Evolutionary conservation across 352 stramenopile species (phyloP).

Genomic region (Globisporangium nodosum): DNA sequence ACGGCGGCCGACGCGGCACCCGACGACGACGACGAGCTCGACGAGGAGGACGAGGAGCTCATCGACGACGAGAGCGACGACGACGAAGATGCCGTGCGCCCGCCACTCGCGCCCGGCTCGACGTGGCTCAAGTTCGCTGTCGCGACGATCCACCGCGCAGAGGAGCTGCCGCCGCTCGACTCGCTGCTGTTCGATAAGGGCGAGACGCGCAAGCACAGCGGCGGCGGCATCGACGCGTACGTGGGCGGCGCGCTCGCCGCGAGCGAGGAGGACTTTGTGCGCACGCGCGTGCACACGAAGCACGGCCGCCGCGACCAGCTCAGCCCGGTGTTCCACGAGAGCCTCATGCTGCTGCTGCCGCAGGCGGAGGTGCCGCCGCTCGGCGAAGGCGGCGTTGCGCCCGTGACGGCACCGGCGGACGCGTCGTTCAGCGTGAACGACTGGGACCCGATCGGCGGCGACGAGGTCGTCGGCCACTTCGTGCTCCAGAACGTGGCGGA

Average conservation of each 20-base stretch:
- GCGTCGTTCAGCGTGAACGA: slow-evolving; percentile 59
- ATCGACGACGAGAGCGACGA: slow-evolving; percentile 36
- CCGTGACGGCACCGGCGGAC: slow-evolving; percentile 1
- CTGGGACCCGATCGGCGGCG: slow-evolving; percentile 57
- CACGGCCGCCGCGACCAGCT: slow-evolving; percentile 56
- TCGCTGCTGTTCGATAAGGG: slow-evolving; percentile 45
- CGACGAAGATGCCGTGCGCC: slow-evolving; percentile 20
- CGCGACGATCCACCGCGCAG: slow-evolving; percentile 52
- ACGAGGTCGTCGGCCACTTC: slow-evolving; percentile 60
- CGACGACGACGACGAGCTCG: slow-evolving; percentile 36
- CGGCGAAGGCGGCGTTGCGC: background rate
- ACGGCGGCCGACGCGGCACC: slow-evolving; percentile 28
- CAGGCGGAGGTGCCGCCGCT: slow-evolving; percentile 11
- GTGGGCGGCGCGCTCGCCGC: slow-evolving; percentile 33
- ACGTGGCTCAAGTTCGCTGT: slow-evolving; percentile 45
- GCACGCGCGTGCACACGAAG: slow-evolving; percentile 61
- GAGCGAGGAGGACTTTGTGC: slow-evolving; percentile 30
- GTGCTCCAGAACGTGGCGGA: slow-evolving; percentile 32
- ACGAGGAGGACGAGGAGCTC: slow-evolving; percentile 33
- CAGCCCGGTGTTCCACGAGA: slow-evolving; percentile 59
- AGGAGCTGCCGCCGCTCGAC: slow-evolving; percentile 62
- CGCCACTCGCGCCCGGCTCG: slow-evolving; percentile 33
- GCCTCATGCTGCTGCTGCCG: slow-evolving; percentile 44
- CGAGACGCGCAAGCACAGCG: slow-evolving; percentile 33
- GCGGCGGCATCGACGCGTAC: slow-evolving; percentile 66